Evolutionary conservation across 2,329 filamentous ascomycete genomes (phyloP).

Genomic region (Xylariaceae sp.): DNA sequence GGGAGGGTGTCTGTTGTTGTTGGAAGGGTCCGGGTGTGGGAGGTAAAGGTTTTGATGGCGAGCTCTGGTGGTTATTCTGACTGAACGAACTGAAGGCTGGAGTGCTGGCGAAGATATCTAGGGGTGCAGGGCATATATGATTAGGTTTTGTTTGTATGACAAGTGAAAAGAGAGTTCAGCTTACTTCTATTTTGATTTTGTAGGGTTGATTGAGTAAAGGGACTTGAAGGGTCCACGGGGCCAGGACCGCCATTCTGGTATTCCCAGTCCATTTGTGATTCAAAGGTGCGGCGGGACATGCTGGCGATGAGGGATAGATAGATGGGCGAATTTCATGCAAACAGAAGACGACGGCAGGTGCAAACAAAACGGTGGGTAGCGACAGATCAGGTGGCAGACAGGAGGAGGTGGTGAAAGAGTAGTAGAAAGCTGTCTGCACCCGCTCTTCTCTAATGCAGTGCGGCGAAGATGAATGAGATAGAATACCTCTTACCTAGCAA

Average conservation of each 20-base stretch:
- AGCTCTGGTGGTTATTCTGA: constrained; percentile 26
- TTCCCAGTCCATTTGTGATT: constrained; percentile 65
- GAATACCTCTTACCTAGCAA: too few species aligned
- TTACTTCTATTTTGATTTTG: constrained; percentile 39
- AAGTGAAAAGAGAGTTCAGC: constrained; percentile 17
- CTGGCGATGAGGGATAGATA: constrained; percentile 1
- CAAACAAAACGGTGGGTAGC: not conserved
- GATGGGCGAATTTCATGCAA: too few species aligned
- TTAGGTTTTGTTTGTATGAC: constrained; percentile 3
- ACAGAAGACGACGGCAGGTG: too few species aligned
- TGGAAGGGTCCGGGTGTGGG: constrained; percentile 29
- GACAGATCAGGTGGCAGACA: too few species aligned
- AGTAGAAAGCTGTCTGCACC: not conserved
- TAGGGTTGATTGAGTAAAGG: constrained; percentile 53
- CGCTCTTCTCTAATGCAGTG: not conserved
- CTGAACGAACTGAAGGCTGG: constrained; percentile 36
- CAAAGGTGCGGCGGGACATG: constrained; percentile 55
- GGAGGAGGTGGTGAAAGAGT: not conserved
- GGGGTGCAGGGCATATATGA: constrained; percentile 24
- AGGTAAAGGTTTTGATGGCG: constrained; percentile 39
- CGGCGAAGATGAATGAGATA: too few species aligned
- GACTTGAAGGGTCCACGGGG: constrained; percentile 59
- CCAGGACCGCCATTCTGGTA: constrained; percentile 54
- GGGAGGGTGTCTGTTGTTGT: constrained; percentile 33
- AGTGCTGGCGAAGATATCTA: constrained; percentile 32